Evolutionary conservation across 108 stramenopile species (phyloP).

Genomic region (Nannochloropsis gaditana): DNA sequence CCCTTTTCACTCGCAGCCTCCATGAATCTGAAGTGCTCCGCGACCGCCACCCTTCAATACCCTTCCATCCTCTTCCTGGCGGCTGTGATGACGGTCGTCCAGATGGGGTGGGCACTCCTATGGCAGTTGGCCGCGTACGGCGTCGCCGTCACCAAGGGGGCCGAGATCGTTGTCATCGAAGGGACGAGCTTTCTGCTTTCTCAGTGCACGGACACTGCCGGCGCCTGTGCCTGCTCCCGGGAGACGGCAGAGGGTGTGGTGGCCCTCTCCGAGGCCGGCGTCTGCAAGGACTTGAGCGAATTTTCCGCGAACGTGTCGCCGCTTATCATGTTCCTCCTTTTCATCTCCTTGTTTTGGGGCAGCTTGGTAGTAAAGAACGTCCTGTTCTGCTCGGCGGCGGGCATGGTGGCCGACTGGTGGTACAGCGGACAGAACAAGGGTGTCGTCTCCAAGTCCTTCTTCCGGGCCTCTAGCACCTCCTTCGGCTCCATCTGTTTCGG

Average conservation of each 20-base stretch:
- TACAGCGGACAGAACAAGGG: constrained; percentile 25
- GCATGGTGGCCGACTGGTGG: constrained; percentile 45
- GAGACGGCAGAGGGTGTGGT: not conserved
- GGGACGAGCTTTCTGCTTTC: not conserved
- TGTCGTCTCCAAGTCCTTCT: constrained; percentile 32
- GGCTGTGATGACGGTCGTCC: constrained; percentile 20
- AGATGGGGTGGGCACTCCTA: constrained; percentile 15
- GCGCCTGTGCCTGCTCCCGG: not conserved
- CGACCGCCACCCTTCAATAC: constrained; percentile 18
- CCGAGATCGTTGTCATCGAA: constrained; percentile 2
- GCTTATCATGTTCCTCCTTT: constrained; percentile 26
- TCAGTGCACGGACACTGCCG: constrained; percentile 21
- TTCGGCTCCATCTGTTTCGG: constrained; percentile 83
- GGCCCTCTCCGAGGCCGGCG: not conserved
- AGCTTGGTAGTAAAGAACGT: constrained; percentile 24
- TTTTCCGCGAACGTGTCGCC: not conserved
- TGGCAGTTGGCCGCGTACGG: constrained; percentile 13
- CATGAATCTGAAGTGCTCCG: not conserved
- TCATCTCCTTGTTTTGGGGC: constrained; percentile 41
- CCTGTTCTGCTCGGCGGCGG: constrained; percentile 28
- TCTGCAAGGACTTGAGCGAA: constrained; percentile 16
- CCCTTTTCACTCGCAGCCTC: constrained; percentile 20
- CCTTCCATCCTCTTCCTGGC: constrained; percentile 22
- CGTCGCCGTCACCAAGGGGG: not conserved
- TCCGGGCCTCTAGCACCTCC: constrained; percentile 40